phyloP scores from a whole-genome alignment of 305 asterid species.

The Fraxinus sp. region DNA sequence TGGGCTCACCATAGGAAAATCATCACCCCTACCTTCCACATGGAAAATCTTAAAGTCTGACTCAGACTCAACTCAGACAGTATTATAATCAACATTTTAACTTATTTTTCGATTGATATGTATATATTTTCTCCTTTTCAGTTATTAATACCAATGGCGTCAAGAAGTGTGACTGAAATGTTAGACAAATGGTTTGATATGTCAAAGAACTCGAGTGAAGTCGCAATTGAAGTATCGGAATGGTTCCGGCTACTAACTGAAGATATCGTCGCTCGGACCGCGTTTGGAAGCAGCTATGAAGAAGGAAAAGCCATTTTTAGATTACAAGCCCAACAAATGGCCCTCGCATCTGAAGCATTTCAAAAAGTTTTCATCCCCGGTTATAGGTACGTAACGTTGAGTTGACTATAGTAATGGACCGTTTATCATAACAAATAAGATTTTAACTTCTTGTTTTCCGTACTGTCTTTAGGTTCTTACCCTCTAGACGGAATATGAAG shows the following conservation, averaged over 20 bases:
- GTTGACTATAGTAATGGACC: not conserved
- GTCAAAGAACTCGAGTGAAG: conserved; percentile 40
- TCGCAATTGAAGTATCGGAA: conserved; percentile 66
- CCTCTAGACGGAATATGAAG: conserved; percentile 66
- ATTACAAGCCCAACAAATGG: conserved; percentile 81
- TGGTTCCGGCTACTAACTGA: conserved; percentile 74
- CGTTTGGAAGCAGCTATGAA: conserved; percentile 78
- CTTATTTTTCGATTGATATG: not conserved
- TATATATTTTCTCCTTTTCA: conserved; percentile 4
- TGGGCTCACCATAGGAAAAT: conserved; percentile 96
- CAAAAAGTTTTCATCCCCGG: conserved; percentile 84
- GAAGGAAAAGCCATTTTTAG: conserved; percentile 68
- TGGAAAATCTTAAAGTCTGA: conserved; percentile 72
- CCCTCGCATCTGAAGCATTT: conserved; percentile 79
- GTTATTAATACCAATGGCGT: conserved; percentile 67
- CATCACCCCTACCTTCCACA: conserved; percentile 79
- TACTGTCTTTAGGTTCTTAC: conserved; percentile 54
- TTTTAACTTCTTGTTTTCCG: not conserved
- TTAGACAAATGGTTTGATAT: conserved; percentile 45
- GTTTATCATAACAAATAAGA: not conserved
- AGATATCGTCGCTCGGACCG: conserved; percentile 67
- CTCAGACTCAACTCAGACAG: not conserved
- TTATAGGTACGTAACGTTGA: conserved; percentile 43
- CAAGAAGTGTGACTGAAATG: not conserved
- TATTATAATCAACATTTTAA: not conserved